Base-by-base conservation (phyloP, 2,329 filamentous ascomycete species). In the Claviceps fusiformis region DNA sequence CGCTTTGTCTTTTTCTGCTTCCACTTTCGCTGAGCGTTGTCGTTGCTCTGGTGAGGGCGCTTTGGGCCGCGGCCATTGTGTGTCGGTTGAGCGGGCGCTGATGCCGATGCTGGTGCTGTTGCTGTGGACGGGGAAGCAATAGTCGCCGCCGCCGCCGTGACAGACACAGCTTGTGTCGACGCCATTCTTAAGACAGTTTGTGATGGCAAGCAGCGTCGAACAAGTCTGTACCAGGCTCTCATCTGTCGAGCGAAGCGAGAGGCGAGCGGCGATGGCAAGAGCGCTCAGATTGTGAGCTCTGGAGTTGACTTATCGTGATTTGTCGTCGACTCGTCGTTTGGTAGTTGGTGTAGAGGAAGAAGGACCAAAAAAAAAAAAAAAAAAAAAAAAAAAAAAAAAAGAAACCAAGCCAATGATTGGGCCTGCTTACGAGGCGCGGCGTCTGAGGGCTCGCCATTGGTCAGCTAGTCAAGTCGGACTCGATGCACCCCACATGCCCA, bases 1-100 rank as follows among this genome's bases (percentile, higher is more conserved):
- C 76, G 75, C 74, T 80, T 82, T 44, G 74, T 74, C 67, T 79
- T 80, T 62, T 78, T 78, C 53, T 71, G 65, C 59, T 72, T 70
- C 62, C 63, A 65, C 39, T 60, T 61, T 60, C 58, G 39, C 11
- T 31, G 59, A 31, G 27, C 17, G 19, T 43, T 54, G 55, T 24
- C 47, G 41, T 24, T 53, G 49, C 33, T 46, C 41, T 52, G 52
- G 52, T 49, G 54, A 19, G 57, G 15, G 27, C 52, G 51, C 50
- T 58, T 56, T 37, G 49, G 24, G 13, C 24, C 50, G 24, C 48
- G 41, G 1, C 46, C 52, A 58, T 54, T 50, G 10, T 55, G 53
- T 31, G 55, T 15, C 24, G 41, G 31, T 11, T 35, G 52, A 19
- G 31, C 11, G 4, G 47, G 33, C 27, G 46, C 47, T 51, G 39